Conservation (phyloP, 306 rosid genomes). For the Vigna radiata region DNA sequence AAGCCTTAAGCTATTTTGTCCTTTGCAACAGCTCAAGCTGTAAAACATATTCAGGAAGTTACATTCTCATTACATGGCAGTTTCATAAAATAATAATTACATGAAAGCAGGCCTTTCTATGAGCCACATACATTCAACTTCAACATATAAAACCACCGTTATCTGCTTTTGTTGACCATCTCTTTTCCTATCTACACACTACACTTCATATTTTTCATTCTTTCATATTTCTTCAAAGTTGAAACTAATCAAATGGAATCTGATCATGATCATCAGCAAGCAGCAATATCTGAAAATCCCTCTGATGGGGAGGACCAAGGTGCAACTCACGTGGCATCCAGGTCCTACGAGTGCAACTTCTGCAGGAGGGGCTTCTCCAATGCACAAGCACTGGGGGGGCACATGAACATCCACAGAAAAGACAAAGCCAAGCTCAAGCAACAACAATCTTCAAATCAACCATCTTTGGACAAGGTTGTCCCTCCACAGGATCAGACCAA, state of each 20-base stretch:
- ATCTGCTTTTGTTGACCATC: slow-evolving; percentile 43
- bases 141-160: slow-evolving; percentile 30
- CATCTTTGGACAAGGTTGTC: slow-evolving; percentile 36
- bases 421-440: slow-evolving; percentile 81
- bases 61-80: slow-evolving; percentile 40
- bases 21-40: slow-evolving; percentile 51
- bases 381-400: slow-evolving; percentile 96
- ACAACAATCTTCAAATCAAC: slow-evolving; percentile 52
- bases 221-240: slow-evolving; percentile 3
- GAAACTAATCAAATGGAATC: slow-evolving; percentile 48
- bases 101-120: slow-evolving; percentile 55
- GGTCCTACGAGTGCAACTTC: slow-evolving; percentile 76
- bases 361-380: slow-evolving; percentile 89
- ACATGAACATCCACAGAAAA: slow-evolving; percentile 88
- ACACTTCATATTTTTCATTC: not conserved
- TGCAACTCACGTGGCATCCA: slow-evolving; percentile 34
- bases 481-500: not conserved
- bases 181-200: slow-evolving; percentile 14
- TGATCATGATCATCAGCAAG: slow-evolving; percentile 34
- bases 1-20: slow-evolving; percentile 48
- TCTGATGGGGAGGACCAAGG: slow-evolving; percentile 43
- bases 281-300: slow-evolving; percentile 33
- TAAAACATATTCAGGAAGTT: slow-evolving; percentile 38
- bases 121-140: slow-evolving; percentile 1
- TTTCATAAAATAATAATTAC: slow-evolving; percentile 37